Base-by-base conservation (phyloP, 2,329 filamentous ascomycete species). In the Meredithiella fracta region DNA sequence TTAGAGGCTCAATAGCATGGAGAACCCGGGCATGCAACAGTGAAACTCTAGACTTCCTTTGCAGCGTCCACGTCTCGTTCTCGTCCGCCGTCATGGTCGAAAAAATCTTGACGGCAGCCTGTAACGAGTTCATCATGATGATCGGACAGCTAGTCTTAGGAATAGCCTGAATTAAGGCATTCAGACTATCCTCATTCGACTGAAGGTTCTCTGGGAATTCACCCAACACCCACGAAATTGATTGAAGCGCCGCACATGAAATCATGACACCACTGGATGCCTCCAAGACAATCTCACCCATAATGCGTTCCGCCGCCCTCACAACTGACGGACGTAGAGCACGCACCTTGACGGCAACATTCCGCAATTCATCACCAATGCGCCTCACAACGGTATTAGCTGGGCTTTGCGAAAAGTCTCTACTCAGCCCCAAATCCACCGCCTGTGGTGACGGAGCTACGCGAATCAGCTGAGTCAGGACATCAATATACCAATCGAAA, bases 401-500 rank as follows among this genome's bases (percentile, higher is more conserved):
- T n/a, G 55, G 47, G 23, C 50, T 51, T 47, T 61, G 34, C 62
- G 61, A 59, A 3, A 47, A 50, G 20, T 72, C 71, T 8, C 42
- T 20, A 22, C 25, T 47, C 11, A 53, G 14, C 17, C n/a, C 31
- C 3, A 64, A 64, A 5, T 73, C 70, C 6, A 64, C 62, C 6
- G 64, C 64, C 40, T 71, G 69, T 50, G 75, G 69, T n/a, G 71
- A 62, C 0, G 72, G 85, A 20, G 83, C 73, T 69, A 86, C 75
- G 65, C 83, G 81, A 42, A 96, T 80, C 14, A 98, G 76, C 65
- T 95, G 88, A 3, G 87, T 84, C 29, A 98, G 72, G 26, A 95
- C 80, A 61, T 92, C 86, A 61, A 97, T 85, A 67, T 97, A 97
- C 92, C 92, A 98, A 62, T 96, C 91, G 66, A 98, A 98, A 65